These are phyloP conservation scores for Saccharomyces pastorianus DNA, from an alignment of 1,139 yeast species.

Conservation along the genomic window DNA sequence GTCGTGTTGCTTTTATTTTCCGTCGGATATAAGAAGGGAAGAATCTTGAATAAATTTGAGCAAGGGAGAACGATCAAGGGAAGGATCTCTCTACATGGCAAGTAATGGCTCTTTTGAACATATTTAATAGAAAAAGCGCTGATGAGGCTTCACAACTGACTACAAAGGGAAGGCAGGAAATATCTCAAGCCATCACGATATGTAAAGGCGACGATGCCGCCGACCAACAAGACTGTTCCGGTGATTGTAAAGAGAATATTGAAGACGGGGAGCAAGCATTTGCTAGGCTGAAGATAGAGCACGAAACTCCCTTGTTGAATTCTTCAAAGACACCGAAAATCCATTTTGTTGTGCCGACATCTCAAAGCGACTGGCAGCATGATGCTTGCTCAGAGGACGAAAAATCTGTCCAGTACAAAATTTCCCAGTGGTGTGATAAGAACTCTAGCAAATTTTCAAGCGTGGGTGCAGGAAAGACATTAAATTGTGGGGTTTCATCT, in stretches of 20 bases:
- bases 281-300: constrained; percentile 42
- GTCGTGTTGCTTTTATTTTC: background rate
- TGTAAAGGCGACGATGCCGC: constrained; percentile 2
- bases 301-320: constrained; percentile 53
- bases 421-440: constrained; percentile 41
- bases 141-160: background rate
- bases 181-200: constrained; percentile 7
- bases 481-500: constrained; percentile 50
- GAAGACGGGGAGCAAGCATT: constrained; percentile 20
- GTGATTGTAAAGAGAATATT: constrained; percentile 15
- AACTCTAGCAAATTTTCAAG: constrained; percentile 16
- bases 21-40: background rate
- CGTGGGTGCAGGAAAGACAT: constrained; percentile 29
- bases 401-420: constrained; percentile 45
- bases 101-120: background rate
- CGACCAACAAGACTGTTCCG: background rate
- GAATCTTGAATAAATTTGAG: background rate
- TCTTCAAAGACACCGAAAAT: constrained; percentile 60
- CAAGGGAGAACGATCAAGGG: background rate
- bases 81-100: background rate
- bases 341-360: constrained; percentile 76
- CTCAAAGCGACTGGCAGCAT: constrained; percentile 76
- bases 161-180: constrained; percentile 3
- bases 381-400: constrained; percentile 51
- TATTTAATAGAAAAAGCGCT: background rate